phyloP scores from a whole-genome alignment of 805 yeast species.

The Geotrichum ghanense region DNA sequence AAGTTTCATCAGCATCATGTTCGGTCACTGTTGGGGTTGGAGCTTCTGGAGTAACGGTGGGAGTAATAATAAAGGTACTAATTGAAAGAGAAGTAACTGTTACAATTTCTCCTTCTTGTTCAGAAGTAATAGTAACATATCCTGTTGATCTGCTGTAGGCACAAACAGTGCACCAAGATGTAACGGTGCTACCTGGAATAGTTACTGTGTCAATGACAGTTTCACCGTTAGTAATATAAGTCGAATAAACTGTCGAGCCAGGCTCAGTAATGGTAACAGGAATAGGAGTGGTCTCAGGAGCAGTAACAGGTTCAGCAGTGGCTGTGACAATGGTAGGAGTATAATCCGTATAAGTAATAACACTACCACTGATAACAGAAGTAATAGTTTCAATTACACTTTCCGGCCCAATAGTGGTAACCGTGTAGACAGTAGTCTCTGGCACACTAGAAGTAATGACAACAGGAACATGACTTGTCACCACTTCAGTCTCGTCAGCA shows the following conservation, averaged over 20 bases:
- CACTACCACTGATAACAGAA: not conserved
- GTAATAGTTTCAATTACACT: not conserved
- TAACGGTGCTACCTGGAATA: not conserved
- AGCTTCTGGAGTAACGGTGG: not conserved
- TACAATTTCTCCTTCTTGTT: not conserved
- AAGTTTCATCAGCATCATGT: not conserved
- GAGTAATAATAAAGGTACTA: not conserved
- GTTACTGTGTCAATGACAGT: not conserved
- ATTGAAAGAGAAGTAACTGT: not conserved
- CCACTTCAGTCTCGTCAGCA: not conserved
- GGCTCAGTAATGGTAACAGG: constrained; percentile 1
- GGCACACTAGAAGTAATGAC: constrained; percentile 1
- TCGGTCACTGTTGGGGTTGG: not conserved
- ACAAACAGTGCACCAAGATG: not conserved
- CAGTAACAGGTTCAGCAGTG: not conserved
- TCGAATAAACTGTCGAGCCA: not conserved
- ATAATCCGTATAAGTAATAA: not conserved
- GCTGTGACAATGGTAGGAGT: not conserved
- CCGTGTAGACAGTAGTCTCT: not conserved
- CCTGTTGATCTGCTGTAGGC: not conserved
- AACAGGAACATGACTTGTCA: not conserved
- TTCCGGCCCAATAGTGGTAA: not conserved
- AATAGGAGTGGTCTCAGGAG: not conserved
- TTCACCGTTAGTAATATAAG: not conserved
- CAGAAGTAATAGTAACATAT: not conserved